These are phyloP conservation scores for Penicillium verrucosum DNA, from an alignment of 2,329 filamentous ascomycete species.

Conservation along the genomic window DNA sequence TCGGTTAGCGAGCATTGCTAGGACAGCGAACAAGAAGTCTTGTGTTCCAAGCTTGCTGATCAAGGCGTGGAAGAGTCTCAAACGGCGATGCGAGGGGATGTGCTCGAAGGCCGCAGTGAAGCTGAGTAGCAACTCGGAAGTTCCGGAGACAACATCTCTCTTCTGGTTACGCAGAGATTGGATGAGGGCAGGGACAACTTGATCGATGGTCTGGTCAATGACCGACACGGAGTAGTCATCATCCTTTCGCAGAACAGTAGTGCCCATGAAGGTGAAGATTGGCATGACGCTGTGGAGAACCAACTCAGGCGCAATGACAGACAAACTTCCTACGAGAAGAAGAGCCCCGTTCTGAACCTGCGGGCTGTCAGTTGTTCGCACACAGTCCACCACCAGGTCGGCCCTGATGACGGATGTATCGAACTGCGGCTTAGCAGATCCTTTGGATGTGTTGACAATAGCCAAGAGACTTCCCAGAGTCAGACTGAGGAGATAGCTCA, in stretches of 20 bases:
- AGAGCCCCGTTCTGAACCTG: constrained; percentile 92
- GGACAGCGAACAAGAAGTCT: constrained; percentile 82
- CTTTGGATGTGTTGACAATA: constrained; percentile 75
- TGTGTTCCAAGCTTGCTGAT: constrained; percentile 79
- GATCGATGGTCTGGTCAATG: constrained; percentile 87
- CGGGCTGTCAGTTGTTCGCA: constrained; percentile 84
- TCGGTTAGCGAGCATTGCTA: constrained; percentile 86
- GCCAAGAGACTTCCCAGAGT: constrained; percentile 76
- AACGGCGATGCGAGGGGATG: constrained; percentile 80
- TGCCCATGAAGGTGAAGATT: constrained; percentile 97
- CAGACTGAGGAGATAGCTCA: constrained; percentile 85
- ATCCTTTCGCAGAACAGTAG: constrained; percentile 82
- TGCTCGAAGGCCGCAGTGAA: constrained; percentile 97
- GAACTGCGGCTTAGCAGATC: constrained; percentile 50
- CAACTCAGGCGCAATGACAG: constrained; percentile 81
- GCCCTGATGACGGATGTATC: constrained; percentile 78
- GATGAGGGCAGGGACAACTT: constrained; percentile 88
- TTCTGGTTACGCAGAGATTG: constrained; percentile 75
- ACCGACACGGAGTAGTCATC: constrained; percentile 97
- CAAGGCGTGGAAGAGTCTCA: constrained; percentile 78
- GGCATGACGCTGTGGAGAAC: constrained; percentile 98
- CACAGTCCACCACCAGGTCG: constrained; percentile 88
- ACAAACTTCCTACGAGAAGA: constrained; percentile 80
- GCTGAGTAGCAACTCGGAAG: constrained; percentile 86
- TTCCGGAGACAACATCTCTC: constrained; percentile 73